These are phyloP conservation scores for Spathaspora gorwiae DNA, from an alignment of 805 yeast species.

Conservation along the genomic window DNA sequence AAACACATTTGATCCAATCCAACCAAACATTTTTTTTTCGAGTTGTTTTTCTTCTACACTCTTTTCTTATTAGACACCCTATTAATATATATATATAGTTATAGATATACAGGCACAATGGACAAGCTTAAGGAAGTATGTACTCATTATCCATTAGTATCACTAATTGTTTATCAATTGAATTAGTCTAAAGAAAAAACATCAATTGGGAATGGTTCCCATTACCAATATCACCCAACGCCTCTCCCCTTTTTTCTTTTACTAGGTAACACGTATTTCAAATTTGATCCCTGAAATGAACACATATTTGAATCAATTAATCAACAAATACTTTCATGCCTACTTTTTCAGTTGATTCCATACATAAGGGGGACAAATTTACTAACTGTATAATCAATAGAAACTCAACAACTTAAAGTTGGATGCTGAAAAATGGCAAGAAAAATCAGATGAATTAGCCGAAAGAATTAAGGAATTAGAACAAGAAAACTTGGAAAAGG, in stretches of 20 bases:
- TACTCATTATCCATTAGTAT: conserved; percentile 9
- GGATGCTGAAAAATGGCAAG: conserved; percentile 97
- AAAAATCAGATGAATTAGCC: conserved; percentile 83
- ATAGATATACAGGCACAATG: conserved; percentile 28
- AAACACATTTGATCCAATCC: not conserved
- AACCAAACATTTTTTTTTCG: conserved; percentile 1
- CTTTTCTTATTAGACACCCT: not conserved
- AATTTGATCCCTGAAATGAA: no score
- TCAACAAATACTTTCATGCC: no score
- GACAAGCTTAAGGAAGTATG: conserved; percentile 60
- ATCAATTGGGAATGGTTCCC: no score
- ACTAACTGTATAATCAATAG: conserved; percentile 28
- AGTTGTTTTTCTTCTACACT: conserved; percentile 1
- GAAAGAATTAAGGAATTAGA: conserved; percentile 82
- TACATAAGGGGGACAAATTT: no score
- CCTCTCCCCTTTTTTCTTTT: no score
- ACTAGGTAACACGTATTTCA: no score
- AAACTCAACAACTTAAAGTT: conserved; percentile 84
- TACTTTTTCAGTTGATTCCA: no score
- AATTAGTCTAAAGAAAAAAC: no score
- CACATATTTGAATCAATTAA: no score
- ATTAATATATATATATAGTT: not conserved
- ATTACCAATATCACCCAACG: no score
- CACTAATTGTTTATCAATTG: no score
- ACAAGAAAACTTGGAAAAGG: conserved; percentile 88